phyloP scores from a whole-genome alignment of 352 stramenopile genomes.

The Phytophthora crassamura region DNA sequence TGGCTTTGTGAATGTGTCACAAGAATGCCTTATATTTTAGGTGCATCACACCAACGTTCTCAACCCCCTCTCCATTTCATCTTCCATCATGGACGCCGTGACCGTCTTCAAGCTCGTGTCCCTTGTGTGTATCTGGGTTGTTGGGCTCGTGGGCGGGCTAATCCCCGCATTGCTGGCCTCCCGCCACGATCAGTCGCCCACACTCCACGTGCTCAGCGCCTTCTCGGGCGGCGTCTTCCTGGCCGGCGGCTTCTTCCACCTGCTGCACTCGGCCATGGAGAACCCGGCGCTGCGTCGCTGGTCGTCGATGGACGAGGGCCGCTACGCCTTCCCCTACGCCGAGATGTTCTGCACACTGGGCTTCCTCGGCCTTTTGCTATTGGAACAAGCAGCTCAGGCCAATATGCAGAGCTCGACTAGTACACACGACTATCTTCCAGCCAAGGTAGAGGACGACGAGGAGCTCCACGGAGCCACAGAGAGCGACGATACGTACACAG shows the following conservation, averaged over 20 bases:
- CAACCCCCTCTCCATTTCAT: too few relatives aligned
- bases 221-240: constrained; percentile 84
- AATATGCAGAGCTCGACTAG: constrained; percentile 28
- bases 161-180: constrained; percentile 56
- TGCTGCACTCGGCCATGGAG: constrained; percentile 74
- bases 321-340: constrained; percentile 78
- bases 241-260: constrained; percentile 79
- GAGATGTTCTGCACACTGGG: constrained; percentile 83
- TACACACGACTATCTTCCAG: constrained; percentile 21
- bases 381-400: constrained; percentile 72
- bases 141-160: constrained; percentile 66
- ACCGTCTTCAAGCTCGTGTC: constrained; percentile 85
- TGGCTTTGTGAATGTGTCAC: too few relatives aligned
- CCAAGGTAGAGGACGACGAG: constrained; percentile 46
- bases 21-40: too few relatives aligned
- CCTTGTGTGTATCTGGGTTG: constrained; percentile 73
- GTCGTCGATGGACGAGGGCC: constrained; percentile 69
- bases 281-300: constrained; percentile 69
- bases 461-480: constrained; percentile 48
- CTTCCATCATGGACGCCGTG: constrained; percentile 54
- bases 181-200: constrained; percentile 43
- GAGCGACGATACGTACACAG: constrained; percentile 55
- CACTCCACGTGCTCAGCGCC: constrained; percentile 61
- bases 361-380: constrained; percentile 68
- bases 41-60: too few relatives aligned